phyloP scores from a whole-genome alignment of 177 flowering plant species.

The Vitis hybrid region DNA sequence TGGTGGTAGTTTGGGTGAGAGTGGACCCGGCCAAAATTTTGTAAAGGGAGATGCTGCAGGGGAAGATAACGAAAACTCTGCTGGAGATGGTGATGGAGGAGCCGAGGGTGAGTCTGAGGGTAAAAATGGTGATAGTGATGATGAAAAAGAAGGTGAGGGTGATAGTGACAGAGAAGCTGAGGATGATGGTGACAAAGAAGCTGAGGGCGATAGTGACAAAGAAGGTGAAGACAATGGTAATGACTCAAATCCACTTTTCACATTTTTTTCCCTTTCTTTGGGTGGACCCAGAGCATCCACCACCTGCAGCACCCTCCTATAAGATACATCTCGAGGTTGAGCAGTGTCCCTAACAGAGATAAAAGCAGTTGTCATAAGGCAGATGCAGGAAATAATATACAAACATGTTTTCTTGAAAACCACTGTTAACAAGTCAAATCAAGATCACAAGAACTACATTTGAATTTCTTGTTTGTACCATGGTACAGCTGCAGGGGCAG shows the following conservation, averaged over 20 bases:
- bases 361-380: not conserved
- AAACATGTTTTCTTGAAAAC: not conserved
- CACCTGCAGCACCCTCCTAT: constrained; percentile 22
- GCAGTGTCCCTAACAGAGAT: constrained; percentile 23
- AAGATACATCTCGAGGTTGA: constrained; percentile 11
- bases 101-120: constrained; percentile 9
- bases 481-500: too few relatives aligned
- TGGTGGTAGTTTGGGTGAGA: constrained; percentile 26
- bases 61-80: constrained; percentile 13
- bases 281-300: not conserved
- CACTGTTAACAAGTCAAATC: not conserved
- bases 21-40: constrained; percentile 20
- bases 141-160: constrained; percentile 1
- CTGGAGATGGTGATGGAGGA: constrained; percentile 23
- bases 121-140: constrained; percentile 15
- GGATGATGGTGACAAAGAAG: constrained; percentile 6
- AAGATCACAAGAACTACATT: not conserved
- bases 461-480: too few relatives aligned
- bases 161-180: constrained; percentile 8
- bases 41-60: constrained; percentile 19
- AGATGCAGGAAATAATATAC: not conserved
- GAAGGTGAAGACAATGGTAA: constrained; percentile 2
- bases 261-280: not conserved
- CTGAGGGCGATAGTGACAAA: not conserved
- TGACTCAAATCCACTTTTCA: not conserved